Conservation (phyloP, 2,329 filamentous ascomycete genomes). For the Fusarium sp. region DNA sequence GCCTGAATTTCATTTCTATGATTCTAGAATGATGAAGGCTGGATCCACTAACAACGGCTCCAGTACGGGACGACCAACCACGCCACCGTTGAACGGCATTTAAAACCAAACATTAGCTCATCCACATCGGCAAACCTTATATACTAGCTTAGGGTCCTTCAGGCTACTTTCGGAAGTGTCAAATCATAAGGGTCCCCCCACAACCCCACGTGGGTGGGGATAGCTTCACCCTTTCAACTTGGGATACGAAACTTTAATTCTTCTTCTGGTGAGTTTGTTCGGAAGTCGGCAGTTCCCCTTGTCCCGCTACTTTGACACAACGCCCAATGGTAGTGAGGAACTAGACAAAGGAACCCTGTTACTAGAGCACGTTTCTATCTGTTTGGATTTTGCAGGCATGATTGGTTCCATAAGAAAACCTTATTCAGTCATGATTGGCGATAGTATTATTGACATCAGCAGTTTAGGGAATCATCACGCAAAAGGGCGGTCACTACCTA, state of each 20-base stretch:
- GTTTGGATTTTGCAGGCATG: no score
- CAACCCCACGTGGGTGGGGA: slow-evolving; percentile 2
- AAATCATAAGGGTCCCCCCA: not conserved
- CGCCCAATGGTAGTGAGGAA: not conserved
- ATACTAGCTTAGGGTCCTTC: not conserved
- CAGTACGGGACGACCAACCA: no score
- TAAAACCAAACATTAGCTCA: not conserved
- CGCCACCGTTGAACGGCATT: not conserved
- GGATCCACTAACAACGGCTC: no score
- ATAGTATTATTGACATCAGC: no score
- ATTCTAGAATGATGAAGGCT: no score
- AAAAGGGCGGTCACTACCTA: no score
- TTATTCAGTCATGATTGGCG: no score
- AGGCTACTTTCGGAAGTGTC: no score
- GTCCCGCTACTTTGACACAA: not conserved
- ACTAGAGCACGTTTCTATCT: not conserved
- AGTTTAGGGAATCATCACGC: no score
- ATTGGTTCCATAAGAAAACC: no score
- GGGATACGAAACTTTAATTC: slow-evolving; percentile 7
- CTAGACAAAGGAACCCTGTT: not conserved
- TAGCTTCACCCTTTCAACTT: not conserved
- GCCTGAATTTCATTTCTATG: not conserved
- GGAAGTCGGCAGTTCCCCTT: not conserved
- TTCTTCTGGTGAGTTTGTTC: not conserved
- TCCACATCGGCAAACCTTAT: not conserved